A percentile compares a stretch with the other conserved stretches of the same genome.
These are phyloP conservation scores for Macaranga tanarius DNA, from an alignment of 441 rosid genomes.

Conservation along the genomic window DNA sequence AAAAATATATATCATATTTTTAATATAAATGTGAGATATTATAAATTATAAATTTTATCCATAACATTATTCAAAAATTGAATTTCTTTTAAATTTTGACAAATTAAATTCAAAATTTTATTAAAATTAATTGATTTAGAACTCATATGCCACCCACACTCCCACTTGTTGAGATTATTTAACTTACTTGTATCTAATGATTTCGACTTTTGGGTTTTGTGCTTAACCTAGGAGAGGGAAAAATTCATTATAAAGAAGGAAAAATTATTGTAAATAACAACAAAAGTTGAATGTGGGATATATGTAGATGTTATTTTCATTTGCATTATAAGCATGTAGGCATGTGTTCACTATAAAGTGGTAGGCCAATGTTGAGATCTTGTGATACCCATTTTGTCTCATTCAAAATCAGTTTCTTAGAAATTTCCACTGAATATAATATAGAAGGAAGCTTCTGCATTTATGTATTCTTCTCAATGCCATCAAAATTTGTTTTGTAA, in stretches of 20 bases:
- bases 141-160: no score
- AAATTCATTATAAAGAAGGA: no score
- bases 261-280: not conserved
- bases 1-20: no score
- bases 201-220: not conserved
- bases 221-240: no score
- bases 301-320: not conserved
- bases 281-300: conserved; percentile 3
- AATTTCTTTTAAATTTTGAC: no score
- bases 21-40: no score
- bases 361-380: not conserved
- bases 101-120: no score
- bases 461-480: conserved; percentile 3
- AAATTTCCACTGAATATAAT: conserved; percentile 17
- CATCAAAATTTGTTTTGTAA: no score
- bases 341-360: not conserved
- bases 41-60: no score
- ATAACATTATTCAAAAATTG: no score
- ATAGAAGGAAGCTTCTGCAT: conserved; percentile 22
- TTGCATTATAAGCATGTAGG: not conserved
- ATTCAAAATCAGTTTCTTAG: conserved; percentile 1
- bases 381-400: not conserved
- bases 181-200: not conserved
- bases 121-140: no score
- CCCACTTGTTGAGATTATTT: no score